phyloP scores from a whole-genome alignment of 805 yeast genomes.

The Metschnikowia shivogae region DNA sequence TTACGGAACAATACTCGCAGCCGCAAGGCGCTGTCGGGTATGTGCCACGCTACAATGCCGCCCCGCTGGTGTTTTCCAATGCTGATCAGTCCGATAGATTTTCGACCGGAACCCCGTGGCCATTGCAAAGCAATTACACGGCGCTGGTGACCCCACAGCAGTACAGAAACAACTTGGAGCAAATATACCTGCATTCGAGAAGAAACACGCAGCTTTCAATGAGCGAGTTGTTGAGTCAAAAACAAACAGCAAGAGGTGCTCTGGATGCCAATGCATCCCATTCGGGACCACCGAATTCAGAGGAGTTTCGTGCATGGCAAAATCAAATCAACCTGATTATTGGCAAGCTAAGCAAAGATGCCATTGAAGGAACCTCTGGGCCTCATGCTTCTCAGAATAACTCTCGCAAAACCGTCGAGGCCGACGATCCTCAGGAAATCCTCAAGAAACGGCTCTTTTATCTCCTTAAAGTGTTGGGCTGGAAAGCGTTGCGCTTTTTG shows the following conservation, averaged over 20 bases:
- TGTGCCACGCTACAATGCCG: slow-evolving; percentile 7
- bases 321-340: slow-evolving; percentile 47
- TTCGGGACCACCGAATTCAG: slow-evolving; percentile 16
- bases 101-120: slow-evolving; percentile 36
- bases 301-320: slow-evolving; percentile 51
- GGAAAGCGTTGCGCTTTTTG: slow-evolving; percentile 23
- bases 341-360: slow-evolving; percentile 42
- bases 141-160: slow-evolving; percentile 25
- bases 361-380: not conserved
- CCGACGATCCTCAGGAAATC: slow-evolving; percentile 6
- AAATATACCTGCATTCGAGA: slow-evolving; percentile 42
- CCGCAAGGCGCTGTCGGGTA: not conserved
- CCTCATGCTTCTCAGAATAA: slow-evolving; percentile 8
- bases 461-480: slow-evolving; percentile 27
- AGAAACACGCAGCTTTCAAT: slow-evolving; percentile 33
- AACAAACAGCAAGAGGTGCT: slow-evolving; percentile 15
- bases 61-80: slow-evolving; percentile 14
- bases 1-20: slow-evolving; percentile 23
- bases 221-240: slow-evolving; percentile 31
- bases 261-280: slow-evolving; percentile 4
- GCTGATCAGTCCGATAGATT: slow-evolving; percentile 31
- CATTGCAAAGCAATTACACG: slow-evolving; percentile 27
- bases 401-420: slow-evolving; percentile 9
- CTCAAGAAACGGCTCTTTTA: slow-evolving; percentile 22
- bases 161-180: slow-evolving; percentile 34